Evolutionary conservation across 306 rosid species (phyloP), one percentile per base, ranked within the genome.

Genomic region (Cicer yamashitae): DNA sequence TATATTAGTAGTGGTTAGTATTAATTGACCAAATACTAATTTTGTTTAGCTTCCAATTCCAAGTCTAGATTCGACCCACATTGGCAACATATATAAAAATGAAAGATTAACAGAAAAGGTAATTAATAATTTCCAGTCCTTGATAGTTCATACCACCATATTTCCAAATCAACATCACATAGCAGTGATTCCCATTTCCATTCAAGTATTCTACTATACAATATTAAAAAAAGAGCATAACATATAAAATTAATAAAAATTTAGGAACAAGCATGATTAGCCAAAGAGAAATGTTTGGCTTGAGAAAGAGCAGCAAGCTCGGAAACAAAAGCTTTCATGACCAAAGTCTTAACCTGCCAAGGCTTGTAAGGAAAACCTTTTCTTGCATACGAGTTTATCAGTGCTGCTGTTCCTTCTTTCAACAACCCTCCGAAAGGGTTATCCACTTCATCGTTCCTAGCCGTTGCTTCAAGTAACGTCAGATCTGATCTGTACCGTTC

Each of bases 331-430:
- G 91, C 93, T 48, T 89, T 82, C 2, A 94, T 92, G 0, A 94
- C n/a, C 78, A 92, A 54, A 50, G 97, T 94, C 90, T 92, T 94
- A 3, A 94, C 96, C 72, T 91, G 91, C 99, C 99, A 94, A 2
- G 97, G 87, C 9, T 69, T 56, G 79, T 77, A 92, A 39, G 93
- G 90, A 34, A 85, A 94, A 8, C 87, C 89, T 40, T 82, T 75
- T 47, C 97, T 86, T 0, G 93, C 79, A 17, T 94, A 94, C 5
- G 96, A 91, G 81, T 92, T 94, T 17, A 94, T 72, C 40, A 94
- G 71, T 0, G 97, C 96, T 0, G 93, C 96, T 7, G 68, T 90
- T 6, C 86, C 96, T 74, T 94, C 92, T 85, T 87, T 92, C 85
- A 92, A 52, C 80, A 92, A 79, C 68, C 85, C 89, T 34, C 78